Base-by-base conservation (phyloP, 495 filamentous ascomycete genomes). In the Penicillium manginii region DNA sequence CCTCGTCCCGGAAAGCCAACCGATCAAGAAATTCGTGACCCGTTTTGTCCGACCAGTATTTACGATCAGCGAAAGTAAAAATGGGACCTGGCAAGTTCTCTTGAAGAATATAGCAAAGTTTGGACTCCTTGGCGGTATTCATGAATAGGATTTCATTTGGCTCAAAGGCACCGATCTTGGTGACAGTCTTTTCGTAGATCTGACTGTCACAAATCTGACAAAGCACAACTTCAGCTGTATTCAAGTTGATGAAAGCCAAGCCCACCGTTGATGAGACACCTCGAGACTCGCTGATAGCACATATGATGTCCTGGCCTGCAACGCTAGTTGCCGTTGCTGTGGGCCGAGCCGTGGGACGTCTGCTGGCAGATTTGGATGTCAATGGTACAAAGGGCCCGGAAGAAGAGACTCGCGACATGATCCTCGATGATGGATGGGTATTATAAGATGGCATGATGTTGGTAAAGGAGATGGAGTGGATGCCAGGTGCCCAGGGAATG, bases 141-240 rank as follows among this genome's bases (percentile, higher is more conserved):
- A 89, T 83, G 57, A 92, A 84, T 5, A 96, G 73, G 60, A 92
- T 84, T 66, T 89, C 83, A 12, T 85, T 87, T 19, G 91, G 91
- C 59, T 92, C 84, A 63, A 88, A 91, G 26, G 96, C 84, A 51
- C 82, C 79, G 52, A 97, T 78, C 72, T 96, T 96, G 68, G 91
- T 90, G 39, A 93, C 74, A 1, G 91, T 93, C 69, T 85, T 87
- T 57, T 88, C 84, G 69, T 94, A 96, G 18, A 91, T 92, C 71
- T 96, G 92, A 50, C 84, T 91, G 65, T 97, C 91, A 68, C 88
- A 91, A 54, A 96, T 92, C 64, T 97, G 92, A 69, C 91, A 96
- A 12, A 98, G 75, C 37, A 94, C 86, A 14, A 88, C 89, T 70
- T 94, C 90, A 56, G 84, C 88, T 11, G 90, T 92, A 42, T 87